Evolutionary conservation across 176 grass and related monocot genomes (phyloP), one percentile per base, ranked within the genome.

Genomic region (Puccinellia tenuiflora): DNA sequence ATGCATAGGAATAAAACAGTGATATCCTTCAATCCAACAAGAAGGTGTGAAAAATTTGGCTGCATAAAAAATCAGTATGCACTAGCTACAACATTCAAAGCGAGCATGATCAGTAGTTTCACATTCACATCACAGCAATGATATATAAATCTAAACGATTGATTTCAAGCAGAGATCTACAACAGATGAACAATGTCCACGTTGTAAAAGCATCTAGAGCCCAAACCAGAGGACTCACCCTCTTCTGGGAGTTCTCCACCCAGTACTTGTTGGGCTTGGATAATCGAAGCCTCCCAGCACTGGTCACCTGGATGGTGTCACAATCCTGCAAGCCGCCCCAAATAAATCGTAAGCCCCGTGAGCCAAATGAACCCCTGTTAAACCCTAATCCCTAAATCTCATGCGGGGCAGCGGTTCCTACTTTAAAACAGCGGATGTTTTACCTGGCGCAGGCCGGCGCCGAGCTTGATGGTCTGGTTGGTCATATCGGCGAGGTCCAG

Each of bases 201-300:
- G 22, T 17, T 83, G 12, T 48, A 22, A 51, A 40, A 21, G 55
- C 31, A 76, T 51, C 5, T 50, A 68, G 45, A 80, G 9, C 0
- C 8, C 21, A 81, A 76, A 83, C 46, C 37, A 54, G 63, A 50
- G 1, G 17, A 78, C 83, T 92, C 73, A 99, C 96, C 84, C 91
- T 92, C 76, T 99, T 99, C 66, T 94, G 89, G 14, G 96, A 96
- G 78, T 75, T 96, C 82, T 94, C 96, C 18, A 99, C 84, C 96
- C 96, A 99, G 48, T 99, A 96, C 69, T 93, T 99, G 82, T 94
- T 99, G n/a, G 88, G 93, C 77, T 96, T 99, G 16, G 91, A 90
- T 68, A 99, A 31, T 47, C 89, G 85, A 64, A 96, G 83, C 64
- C 82, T 91, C 52, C 96, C 96, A 45, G 89, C 87, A 73, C 75